Conservation (phyloP, 495 filamentous ascomycete genomes). For the Poronia punctata region DNA sequence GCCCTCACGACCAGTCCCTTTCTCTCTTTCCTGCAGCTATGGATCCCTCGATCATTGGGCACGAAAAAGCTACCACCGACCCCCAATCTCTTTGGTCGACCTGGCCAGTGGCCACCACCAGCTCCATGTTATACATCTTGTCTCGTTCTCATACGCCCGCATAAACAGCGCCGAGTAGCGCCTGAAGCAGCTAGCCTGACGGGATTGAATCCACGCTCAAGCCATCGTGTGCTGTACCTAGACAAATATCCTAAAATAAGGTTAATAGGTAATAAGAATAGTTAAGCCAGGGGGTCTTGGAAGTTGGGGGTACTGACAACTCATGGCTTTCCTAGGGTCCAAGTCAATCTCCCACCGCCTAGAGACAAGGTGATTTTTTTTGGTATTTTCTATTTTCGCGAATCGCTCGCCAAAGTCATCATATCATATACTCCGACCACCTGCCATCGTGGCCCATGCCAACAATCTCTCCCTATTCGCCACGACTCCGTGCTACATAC, state of each 20-base stretch:
- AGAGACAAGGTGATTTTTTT: too few species aligned
- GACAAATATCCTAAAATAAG: too few species aligned
- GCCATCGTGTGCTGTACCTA: conserved; percentile 1
- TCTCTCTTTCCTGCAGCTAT: conserved; percentile 18
- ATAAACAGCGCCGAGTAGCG: conserved; percentile 14
- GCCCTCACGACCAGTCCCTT: conserved; percentile 17
- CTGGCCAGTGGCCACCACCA: conserved; percentile 16
- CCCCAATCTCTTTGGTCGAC: conserved; percentile 19
- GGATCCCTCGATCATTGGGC: conserved; percentile 25
- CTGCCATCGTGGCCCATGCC: conserved; percentile 1
- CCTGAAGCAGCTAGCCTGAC: conserved; percentile 11
- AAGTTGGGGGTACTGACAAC: conserved; percentile 8
- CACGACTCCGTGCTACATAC: background rate
- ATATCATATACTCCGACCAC: conserved; percentile 5
- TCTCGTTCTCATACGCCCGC: conserved; percentile 15
- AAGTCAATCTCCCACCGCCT: conserved; percentile 4
- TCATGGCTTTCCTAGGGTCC: conserved; percentile 6
- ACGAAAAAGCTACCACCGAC: conserved; percentile 25
- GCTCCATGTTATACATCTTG: conserved; percentile 7
- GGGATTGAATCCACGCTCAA: conserved; percentile 5
- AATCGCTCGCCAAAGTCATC: conserved; percentile 16
- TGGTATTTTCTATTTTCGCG: too few species aligned
- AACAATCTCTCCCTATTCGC: background rate
- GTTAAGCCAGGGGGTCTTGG: conserved; percentile 5
- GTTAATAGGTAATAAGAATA: too few species aligned